Evolutionary conservation across 129 eudicot species (phyloP), one percentile per base, ranked within the genome.

Genomic region (Helichrysum umbraculigerum): DNA sequence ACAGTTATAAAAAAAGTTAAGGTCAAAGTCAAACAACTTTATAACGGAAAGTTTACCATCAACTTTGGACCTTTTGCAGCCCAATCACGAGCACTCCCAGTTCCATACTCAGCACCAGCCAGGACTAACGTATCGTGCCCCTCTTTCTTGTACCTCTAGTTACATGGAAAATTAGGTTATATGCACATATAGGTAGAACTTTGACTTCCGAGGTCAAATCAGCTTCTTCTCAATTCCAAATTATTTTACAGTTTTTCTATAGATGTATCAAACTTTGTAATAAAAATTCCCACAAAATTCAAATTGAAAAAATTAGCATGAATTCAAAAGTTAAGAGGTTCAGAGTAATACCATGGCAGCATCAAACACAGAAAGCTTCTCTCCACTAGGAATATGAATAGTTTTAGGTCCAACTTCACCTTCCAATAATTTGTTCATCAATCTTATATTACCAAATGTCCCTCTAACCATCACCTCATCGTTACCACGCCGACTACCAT

Each of bases 401-500:
- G 85, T 76, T 41, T 81, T 61, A 5, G 81, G 81, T 17, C 78
- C 85, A 61, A 62, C 81, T 34, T 75, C 81, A 16, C 83, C 79
- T 25, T 50, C 73, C 77, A 81, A 15, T 51, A 68, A 47, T 7
- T 75, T 60, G 60, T 81, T 81, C 29, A 69, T 66, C 6, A 75
- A 34, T 17, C 78, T 41, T 33, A 81, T 62, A 60, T 81, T 81
- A 34, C 62, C 81, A 62, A 75, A 81, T 33, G 81, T 75, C 14
- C 81, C 85, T 22, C 85, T 76, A 21, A 41, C 81, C 85, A 81
- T 81, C 21, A 71, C 78, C 68, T 81, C 81, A 29, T 81, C 50
- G 42, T 81, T 71, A 1, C 85, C 85, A 63, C 85, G 74, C 6
- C 75, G 25, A 62, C 78, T 62, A 29, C 78, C 81, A 16, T 81